A percentile compares a stretch with the other conserved stretches of the same genome.
Evolutionary conservation across 2,329 filamentous ascomycete species (phyloP).

Genomic region (Neofusicoccum sp.): DNA sequence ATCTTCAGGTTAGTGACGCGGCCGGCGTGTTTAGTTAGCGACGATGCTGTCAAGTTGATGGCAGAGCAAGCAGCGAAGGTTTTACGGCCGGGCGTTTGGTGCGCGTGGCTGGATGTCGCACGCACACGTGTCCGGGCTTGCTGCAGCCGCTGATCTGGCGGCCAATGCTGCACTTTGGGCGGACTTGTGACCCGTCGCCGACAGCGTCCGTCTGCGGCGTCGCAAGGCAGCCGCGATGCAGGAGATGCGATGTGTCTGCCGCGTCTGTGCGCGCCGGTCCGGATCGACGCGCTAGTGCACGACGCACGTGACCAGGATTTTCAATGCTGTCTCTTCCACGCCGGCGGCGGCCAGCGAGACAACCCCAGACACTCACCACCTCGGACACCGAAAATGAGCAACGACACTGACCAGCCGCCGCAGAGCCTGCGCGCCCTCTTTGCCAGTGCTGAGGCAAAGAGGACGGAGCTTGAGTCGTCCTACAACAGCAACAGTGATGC

Average conservation of each 20-base stretch:
- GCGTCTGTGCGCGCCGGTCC: not conserved
- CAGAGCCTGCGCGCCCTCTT: conserved; percentile 58
- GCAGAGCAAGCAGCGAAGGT: too few relatives aligned
- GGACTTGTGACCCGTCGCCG: not conserved
- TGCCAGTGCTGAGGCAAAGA: conserved; percentile 53
- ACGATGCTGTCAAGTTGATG: not conserved
- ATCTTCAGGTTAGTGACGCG: too few relatives aligned
- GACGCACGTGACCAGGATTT: not conserved
- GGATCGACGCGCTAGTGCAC: conserved; percentile 2
- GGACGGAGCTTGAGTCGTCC: conserved; percentile 59
- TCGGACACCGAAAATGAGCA: conserved; percentile 3
- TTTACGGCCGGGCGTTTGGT: too few relatives aligned
- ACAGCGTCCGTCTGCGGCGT: not conserved
- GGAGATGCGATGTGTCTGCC: not conserved
- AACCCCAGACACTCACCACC: not conserved
- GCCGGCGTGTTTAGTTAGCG: not conserved
- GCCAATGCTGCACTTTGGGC: not conserved
- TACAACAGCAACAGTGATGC: conserved; percentile 62
- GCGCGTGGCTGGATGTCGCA: too few relatives aligned
- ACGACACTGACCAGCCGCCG: conserved; percentile 45
- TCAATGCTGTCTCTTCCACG: not conserved
- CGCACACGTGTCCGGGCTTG: too few relatives aligned
- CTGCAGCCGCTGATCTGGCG: too few relatives aligned
- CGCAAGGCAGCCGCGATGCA: not conserved
- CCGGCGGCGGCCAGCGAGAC: not conserved